Evolutionary conservation across 352 stramenopile genomes (phyloP), one percentile per base, ranked within the genome.

Genomic region (Phytophthora fragariae): DNA sequence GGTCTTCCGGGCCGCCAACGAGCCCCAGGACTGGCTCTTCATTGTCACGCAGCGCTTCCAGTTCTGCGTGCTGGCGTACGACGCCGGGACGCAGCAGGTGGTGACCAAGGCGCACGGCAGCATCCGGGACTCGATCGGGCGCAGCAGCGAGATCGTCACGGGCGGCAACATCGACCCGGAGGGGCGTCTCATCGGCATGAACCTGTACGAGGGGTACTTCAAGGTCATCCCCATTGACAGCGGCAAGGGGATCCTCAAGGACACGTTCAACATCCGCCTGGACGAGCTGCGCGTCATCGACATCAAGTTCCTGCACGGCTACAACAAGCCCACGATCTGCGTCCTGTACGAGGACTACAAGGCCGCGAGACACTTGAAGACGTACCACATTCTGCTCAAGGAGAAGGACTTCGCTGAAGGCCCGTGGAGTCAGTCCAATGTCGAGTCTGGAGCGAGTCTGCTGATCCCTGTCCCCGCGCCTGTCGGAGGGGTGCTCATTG

Each of bases 241-340:
- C 47, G 73, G 75, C 65, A 92, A 90, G 63, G 90, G 91, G 12
- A 83, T 90, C 33, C 79, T 97, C 12, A 87, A 87, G 49, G 90
- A 97, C 44, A 88, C 89, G 44, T 98, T 98, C 77, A 98, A 98
- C 76, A 96, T 98, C 52, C 93, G 92, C 3, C 79, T 98, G 65
- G 94, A 98, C 72, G 94, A 98, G 78, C 77, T 98, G 35, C 84
- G 94, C 49, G 92, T 98, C 55, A 93, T 98, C 62, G 94, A 98
- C 70, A 97, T 98, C 77, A 96, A 98, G 72, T 98, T 98, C 74
- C 76, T 98, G 9, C 81, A 97, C 67, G 94, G 92, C 2, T 94
- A 93, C 74, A 76, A 63, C n/a, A 94, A 95, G 68, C 90, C 91
- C 19, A 97, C 86, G 29, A 97, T 98, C 57, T 97, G 92, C 61